These are phyloP conservation scores for Geotrichum bryndzae DNA, from an alignment of 1,139 yeast genomes.

Conservation along the genomic window DNA sequence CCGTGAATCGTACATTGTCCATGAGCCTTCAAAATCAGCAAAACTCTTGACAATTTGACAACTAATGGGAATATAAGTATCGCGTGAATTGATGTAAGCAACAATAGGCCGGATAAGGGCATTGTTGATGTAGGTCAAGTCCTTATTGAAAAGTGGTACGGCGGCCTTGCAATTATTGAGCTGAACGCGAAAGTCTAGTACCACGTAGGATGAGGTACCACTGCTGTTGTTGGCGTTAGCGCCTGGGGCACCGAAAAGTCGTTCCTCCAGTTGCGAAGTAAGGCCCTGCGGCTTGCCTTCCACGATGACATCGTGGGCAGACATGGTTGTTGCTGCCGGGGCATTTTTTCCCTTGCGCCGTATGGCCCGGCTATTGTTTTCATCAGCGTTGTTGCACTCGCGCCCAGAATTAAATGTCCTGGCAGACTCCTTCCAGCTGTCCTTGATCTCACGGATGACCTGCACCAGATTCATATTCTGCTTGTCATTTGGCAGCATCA, in stretches of 20 bases:
- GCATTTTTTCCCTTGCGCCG: neutral
- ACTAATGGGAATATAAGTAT: conserved; percentile 81
- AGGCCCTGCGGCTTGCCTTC: conserved; percentile 11
- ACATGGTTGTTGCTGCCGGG: conserved; percentile 6
- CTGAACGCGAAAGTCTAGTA: conserved; percentile 70
- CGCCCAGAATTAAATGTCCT: neutral
- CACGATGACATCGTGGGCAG: conserved; percentile 1
- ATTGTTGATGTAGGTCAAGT: conserved; percentile 78
- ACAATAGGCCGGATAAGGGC: conserved; percentile 93
- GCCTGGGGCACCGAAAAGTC: conserved; percentile 2
- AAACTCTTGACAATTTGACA: conserved; percentile 78
- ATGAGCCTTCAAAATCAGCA: conserved; percentile 84
- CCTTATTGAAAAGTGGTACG: conserved; percentile 80
- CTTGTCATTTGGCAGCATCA: conserved; percentile 65
- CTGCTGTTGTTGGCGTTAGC: conserved; percentile 11
- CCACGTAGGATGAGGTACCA: conserved; percentile 45
- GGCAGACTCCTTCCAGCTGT: conserved; percentile 36
- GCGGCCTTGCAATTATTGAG: conserved; percentile 81
- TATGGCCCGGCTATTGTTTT: neutral
- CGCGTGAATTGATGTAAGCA: conserved; percentile 84
- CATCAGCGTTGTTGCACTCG: conserved; percentile 10
- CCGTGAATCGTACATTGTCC: conserved; percentile 91
- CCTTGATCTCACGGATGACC: conserved; percentile 38
- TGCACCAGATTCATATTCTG: conserved; percentile 39
- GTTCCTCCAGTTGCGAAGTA: conserved; percentile 6